Conservation (phyloP, 345 rosid genomes). For the Camelina neglecta region DNA sequence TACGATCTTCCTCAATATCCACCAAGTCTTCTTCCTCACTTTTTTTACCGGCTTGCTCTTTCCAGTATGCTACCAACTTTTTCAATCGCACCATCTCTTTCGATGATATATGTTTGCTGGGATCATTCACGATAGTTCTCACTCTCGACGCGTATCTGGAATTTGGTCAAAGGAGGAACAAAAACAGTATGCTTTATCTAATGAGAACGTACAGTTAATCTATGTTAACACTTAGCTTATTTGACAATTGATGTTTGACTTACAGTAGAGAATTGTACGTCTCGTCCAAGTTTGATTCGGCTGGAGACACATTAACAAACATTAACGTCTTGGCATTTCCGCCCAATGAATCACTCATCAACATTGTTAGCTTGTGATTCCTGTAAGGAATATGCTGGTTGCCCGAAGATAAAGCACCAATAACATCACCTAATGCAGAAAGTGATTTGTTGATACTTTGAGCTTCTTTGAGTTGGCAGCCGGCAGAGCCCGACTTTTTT, state of each 20-base stretch:
- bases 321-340: constrained; percentile 97
- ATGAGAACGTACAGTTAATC: neutral
- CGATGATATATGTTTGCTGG: constrained; percentile 80
- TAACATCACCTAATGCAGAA: constrained; percentile 94
- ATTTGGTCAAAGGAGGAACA: neutral
- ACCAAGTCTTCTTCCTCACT: constrained; percentile 79
- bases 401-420: constrained; percentile 85
- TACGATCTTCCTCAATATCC: constrained; percentile 76
- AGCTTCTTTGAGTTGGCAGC: constrained; percentile 91
- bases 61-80: constrained; percentile 83
- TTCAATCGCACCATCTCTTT: constrained; percentile 89
- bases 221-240: neutral
- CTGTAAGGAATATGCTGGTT: constrained; percentile 91
- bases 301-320: constrained; percentile 94
- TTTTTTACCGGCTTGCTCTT: constrained; percentile 85
- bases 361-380: constrained; percentile 94
- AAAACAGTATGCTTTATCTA: neutral
- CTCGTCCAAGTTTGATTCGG: constrained; percentile 91
- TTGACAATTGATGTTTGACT: constrained; percentile 33
- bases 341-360: constrained; percentile 98
- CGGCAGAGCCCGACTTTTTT: constrained; percentile 95
- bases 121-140: constrained; percentile 85
- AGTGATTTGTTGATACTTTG: constrained; percentile 97
- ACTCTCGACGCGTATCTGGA: constrained; percentile 94
- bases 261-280: constrained; percentile 85